These are phyloP conservation scores for Ambrosiella xylebori DNA, from an alignment of 2,329 filamentous ascomycete genomes.

Conservation along the genomic window DNA sequence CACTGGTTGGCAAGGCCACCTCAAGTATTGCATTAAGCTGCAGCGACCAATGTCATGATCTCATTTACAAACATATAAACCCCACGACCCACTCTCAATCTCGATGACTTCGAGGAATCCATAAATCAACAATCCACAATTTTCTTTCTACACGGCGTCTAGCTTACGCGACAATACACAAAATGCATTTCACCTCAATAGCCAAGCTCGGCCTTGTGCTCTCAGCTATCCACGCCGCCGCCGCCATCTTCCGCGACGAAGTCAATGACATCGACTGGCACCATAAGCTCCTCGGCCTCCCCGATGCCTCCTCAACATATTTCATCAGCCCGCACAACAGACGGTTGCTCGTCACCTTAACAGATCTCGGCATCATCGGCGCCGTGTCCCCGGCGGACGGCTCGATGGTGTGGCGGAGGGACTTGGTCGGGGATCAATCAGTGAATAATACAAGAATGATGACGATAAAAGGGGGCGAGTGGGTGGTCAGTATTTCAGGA, in stretches of 20 bases:
- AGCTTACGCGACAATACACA: neutral
- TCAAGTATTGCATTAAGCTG: no score
- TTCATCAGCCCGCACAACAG: conserved; percentile 89
- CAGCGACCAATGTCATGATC: no score
- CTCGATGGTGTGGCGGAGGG: conserved; percentile 70
- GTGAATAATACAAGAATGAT: conserved; percentile 39
- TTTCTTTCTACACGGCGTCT: no score
- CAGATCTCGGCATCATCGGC: conserved; percentile 65
- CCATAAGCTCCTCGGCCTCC: conserved; percentile 70
- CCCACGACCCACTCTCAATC: no score
- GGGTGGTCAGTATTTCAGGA: conserved; percentile 57
- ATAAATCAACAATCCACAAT: no score
- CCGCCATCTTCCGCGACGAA: conserved; percentile 75
- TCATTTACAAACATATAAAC: no score
- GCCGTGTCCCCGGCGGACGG: conserved; percentile 82
- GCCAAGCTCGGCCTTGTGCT: neutral
- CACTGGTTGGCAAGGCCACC: no score
- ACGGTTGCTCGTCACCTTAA: conserved; percentile 79
- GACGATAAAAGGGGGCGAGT: conserved; percentile 62
- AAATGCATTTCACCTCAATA: neutral
- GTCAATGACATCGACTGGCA: conserved; percentile 88
- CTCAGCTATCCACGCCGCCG: conserved; percentile 6
- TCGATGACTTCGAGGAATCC: no score
- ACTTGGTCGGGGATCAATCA: conserved; percentile 31
- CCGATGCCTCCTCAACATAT: conserved; percentile 71